phyloP scores from a whole-genome alignment of 1,284 basidiomycete genomes.

The Schizophyllum commune region DNA sequence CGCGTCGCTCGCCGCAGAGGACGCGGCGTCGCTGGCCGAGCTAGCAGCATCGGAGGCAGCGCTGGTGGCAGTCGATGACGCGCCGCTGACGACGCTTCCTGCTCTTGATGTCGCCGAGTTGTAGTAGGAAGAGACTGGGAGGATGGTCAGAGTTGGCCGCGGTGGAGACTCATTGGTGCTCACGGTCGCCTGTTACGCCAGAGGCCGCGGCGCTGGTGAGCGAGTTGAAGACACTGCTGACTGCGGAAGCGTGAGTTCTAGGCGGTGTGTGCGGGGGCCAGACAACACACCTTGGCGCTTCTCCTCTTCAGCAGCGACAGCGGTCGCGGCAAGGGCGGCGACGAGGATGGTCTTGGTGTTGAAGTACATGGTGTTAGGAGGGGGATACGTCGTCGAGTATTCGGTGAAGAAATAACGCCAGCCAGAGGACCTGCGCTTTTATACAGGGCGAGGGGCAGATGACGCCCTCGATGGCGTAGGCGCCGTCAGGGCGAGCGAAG shows the following conservation, averaged over 20 bases:
- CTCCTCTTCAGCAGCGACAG: background rate
- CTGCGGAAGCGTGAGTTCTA: background rate
- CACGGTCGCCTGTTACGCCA: background rate
- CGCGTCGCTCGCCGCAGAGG: background rate
- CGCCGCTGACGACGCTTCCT: background rate
- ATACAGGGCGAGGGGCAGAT: too few relatives aligned
- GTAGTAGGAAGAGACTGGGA: background rate
- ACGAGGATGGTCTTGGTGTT: background rate
- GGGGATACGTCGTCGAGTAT: too few relatives aligned
- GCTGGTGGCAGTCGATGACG: background rate
- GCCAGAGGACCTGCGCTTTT: too few relatives aligned
- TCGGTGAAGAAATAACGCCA: too few relatives aligned
- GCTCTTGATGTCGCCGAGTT: background rate
- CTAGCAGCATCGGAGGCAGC: background rate
- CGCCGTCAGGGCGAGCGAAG: too few relatives aligned
- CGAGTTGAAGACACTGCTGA: background rate
- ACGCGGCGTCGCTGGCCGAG: background rate
- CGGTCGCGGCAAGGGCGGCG: background rate
- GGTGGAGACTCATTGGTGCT: background rate
- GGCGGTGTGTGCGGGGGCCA: background rate
- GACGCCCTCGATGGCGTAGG: too few relatives aligned
- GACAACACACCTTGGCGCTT: background rate
- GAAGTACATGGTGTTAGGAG: too few relatives aligned
- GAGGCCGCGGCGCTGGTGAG: background rate
- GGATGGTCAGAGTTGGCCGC: background rate